Conservation (phyloP, 2,329 filamentous ascomycete species). For the Fusarium algeriense region DNA sequence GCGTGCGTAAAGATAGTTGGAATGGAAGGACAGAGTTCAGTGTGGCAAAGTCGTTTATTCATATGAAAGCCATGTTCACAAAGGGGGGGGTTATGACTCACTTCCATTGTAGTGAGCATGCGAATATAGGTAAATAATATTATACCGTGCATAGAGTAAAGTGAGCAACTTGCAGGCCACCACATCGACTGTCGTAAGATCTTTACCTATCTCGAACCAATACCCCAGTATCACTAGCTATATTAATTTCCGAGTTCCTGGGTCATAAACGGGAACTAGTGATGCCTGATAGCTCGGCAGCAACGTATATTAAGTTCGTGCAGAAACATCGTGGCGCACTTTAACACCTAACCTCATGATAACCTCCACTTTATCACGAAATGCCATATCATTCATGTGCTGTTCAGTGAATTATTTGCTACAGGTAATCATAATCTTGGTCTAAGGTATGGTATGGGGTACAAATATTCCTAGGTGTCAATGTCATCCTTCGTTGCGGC, state of each 20-base stretch:
- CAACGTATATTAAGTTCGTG: not conserved
- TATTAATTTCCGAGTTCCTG: not conserved
- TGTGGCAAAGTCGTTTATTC: not conserved
- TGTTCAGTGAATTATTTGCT: accelerated
- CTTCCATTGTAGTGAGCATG: too few species aligned
- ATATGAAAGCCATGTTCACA: not conserved
- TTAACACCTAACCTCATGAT: not conserved
- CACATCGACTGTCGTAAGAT: not conserved
- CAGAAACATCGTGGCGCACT: conserved; percentile 14
- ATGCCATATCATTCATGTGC: not conserved
- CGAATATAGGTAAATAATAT: not conserved
- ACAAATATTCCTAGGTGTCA: not conserved
- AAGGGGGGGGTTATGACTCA: not conserved
- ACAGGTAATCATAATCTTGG: accelerated
- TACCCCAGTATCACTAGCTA: not conserved
- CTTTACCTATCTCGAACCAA: not conserved
- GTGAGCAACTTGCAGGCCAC: not conserved
- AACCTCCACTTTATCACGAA: not conserved
- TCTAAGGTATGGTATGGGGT: not conserved
- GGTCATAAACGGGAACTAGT: not conserved
- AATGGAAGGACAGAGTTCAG: not conserved
- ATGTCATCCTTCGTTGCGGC: conserved; percentile 31
- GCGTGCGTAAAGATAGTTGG: not conserved
- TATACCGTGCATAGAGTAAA: not conserved
- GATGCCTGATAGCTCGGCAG: not conserved